phyloP scores from a whole-genome alignment of 305 asterid species.

The Fraxinus paxiana region DNA sequence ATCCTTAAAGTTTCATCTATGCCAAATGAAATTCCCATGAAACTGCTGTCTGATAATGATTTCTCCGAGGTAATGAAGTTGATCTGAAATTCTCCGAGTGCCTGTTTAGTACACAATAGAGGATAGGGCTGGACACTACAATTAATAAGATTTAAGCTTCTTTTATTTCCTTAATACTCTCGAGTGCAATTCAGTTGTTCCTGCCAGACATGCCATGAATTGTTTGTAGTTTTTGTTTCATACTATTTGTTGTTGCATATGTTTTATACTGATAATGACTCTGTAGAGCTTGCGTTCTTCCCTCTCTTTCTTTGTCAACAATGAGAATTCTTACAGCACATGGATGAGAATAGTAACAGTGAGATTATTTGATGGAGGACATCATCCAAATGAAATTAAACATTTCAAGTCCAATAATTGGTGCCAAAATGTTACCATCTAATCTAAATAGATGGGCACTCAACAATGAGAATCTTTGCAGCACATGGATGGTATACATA shows the following conservation, averaged over 20 bases:
- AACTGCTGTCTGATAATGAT: conserved; percentile 47
- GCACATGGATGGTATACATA: not conserved
- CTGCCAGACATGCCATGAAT: not conserved
- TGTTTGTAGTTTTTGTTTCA: conserved; percentile 6
- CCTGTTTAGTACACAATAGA: not conserved
- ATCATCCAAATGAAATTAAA: not conserved
- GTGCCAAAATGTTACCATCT: not conserved
- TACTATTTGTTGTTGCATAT: not conserved
- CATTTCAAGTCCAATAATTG: not conserved
- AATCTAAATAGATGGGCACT: not conserved
- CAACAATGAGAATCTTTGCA: not conserved
- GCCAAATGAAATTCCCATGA: conserved; percentile 36
- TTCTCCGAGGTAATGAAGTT: conserved; percentile 44
- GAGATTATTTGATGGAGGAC: not conserved
- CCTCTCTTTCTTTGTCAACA: not conserved
- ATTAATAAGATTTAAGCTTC: not conserved
- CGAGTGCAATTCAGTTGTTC: not conserved
- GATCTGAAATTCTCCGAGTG: not conserved
- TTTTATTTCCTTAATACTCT: not conserved
- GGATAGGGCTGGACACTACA: not conserved
- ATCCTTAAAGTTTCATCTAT: conserved; percentile 39
- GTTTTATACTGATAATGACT: not conserved
- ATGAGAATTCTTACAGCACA: not conserved
- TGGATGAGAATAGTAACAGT: not conserved
- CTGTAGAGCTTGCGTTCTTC: not conserved